Base-by-base conservation (phyloP, 768 basidiomycete genomes). In the Polyporus arcularius region DNA sequence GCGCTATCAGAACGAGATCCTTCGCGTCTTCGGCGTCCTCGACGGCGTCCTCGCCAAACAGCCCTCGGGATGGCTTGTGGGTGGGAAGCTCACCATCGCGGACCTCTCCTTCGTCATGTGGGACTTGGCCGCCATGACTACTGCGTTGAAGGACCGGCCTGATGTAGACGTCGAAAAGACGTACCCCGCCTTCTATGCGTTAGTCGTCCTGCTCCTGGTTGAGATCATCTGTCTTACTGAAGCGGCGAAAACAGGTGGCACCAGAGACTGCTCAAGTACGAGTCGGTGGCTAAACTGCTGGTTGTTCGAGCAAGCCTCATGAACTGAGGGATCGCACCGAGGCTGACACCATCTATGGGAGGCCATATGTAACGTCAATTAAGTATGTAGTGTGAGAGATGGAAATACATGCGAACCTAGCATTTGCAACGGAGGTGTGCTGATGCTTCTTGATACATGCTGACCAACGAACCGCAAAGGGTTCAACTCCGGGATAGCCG, bases 1-100 rank as follows among this genome's bases (percentile, higher is more conserved):
- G 43, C 57, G 67, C 5, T 66, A 68, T 59, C 40, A 63, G 31
- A 55, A 63, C 12, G 67, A 68, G 52, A 60, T 53, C 8, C 18
- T 46, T 2, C 54, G 67, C 28, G 67, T 66, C 16, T 18, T 66
- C 26, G 21, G 55, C 10, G 67, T 66, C 1, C 59, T 66, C 7
- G 55, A 66, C 3, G 47, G 16, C 39, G 65, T 65, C 14, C 55
- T 66, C 16, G 35, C n/a, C 11, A 61, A 66, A 42, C 47, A 54
- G 35, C 43, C 51, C n/a, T 11, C 21, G 15, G 55, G 30, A n/a
- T 68, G 56, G 49, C 55, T 53, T 8, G 59, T 64, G 8, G 62
- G 58, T 4, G 41, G 42, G 9, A 55, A 55, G 42, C 28, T 15
- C 42, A 55, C 54, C 8, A 18, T 53, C 30, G 38, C 39, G 10